Evolutionary conservation across 306 rosid genomes (phyloP), one percentile per base, ranked within the genome.

Genomic region (Canavalia gladiata): DNA sequence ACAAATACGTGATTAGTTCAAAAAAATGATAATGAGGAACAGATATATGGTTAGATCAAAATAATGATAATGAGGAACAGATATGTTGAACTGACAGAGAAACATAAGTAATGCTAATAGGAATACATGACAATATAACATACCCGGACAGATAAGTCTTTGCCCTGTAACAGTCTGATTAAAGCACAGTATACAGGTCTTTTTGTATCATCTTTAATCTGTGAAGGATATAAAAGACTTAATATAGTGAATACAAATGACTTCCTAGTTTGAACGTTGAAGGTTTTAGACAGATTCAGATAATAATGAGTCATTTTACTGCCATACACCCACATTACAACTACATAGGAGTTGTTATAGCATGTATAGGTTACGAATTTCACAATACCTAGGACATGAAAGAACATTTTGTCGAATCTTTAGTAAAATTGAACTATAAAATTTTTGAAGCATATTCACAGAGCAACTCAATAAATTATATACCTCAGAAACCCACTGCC

Each of bases 401-500:
- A 72, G 68, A 72, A 72, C 34, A 46, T 45, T 73, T 10, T 28
- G 60, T 68, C 63, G 81, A 54, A 77, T 59, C 64, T 51, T 75
- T 13, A 13, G 52, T 46, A 74, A 80, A 82, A 64, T 31, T 60
- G 39, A 68, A 59, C 65, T 18, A 31, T 12, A 46, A 77, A 88
- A 81, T 62, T 8, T 30, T 58, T 10, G n/a, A 69, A 65, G 33
- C 39, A 68, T 35, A 75, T 51, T 66, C 25, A 79, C 34, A 69
- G 64, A 33, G 68, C 47, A 55, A 80, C 72, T 42, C 59, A 25
- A 70, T 33, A 81, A 49, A 77, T 71, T 60, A 66, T 28, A 74
- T 92, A 95, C 99, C 97, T 95, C 99, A 81, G 99, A 95, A 66
- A 95, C 99, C 99, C 99, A 95, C 78, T 95, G 99, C 65, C 99